Base-by-base conservation (phyloP, 306 rosid species). In the Heteromeles arbutifolia region DNA sequence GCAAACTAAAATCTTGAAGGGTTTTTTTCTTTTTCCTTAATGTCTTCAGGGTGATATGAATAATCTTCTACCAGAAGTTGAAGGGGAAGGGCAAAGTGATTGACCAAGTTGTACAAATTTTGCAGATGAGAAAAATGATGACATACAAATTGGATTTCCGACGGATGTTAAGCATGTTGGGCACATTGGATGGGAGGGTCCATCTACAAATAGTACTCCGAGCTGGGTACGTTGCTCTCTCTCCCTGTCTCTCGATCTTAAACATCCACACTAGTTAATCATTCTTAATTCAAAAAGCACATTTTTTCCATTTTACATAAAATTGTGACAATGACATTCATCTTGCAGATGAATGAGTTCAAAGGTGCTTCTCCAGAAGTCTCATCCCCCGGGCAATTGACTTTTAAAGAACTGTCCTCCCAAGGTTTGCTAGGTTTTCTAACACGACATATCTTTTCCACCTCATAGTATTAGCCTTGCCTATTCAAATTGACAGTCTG, bases 61-160 rank as follows among this genome's bases (percentile, higher is more conserved):
- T 56, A 37, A 37, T 39, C 28, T 26, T 26, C 26, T 26, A 61
- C 21, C 8, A 26, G 21, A 26, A 1, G 28, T 26, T 61, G 66
- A 57, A 64, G 5, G 0, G 43, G 31, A 72, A 57, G 39, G 41
- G 39, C 24, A 17, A 77, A 14, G 17, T n/a, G 41, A 58, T 24
- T 25, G 67, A 67, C 39, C 54, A 4, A 43, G 29, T 39, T 50
- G 53, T n/a, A 1, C 56, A 43, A 39, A 37, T 52, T 76, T 80
- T 81, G 82, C 85, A 92, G 97, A 95, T 6, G 98, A 96, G 48
- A 91, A 91, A 79, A 91, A 91, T 77, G 85, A 83, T 6, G 93
- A 90, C 52, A 87, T 96, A 77, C 88, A 90, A 82, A 96, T 96
- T 80, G 99, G 99, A 15, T 85, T 84, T 65, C 99, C 98, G 26